These are phyloP conservation scores for Didymella pinodella DNA, from an alignment of 2,329 filamentous ascomycete species.

Conservation along the genomic window DNA sequence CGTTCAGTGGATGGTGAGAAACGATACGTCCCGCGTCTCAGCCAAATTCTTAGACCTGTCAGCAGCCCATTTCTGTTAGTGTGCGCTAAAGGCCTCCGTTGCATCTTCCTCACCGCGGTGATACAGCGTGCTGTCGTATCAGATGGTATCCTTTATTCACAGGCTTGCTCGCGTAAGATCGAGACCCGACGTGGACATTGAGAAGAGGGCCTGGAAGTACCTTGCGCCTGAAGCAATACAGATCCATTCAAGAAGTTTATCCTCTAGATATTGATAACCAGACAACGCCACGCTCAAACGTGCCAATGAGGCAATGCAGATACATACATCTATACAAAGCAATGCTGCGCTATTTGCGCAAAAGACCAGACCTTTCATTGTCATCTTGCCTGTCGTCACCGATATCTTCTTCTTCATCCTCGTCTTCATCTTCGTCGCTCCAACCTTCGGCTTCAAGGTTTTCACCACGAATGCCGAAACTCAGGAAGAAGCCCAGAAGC, in stretches of 20 bases:
- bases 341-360: constrained; percentile 37
- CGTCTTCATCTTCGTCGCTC: constrained; percentile 50
- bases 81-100: not conserved
- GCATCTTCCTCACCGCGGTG: not conserved
- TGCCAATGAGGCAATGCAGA: constrained; percentile 13
- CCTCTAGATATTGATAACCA: constrained; percentile 2
- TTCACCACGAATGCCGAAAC: constrained; percentile 76
- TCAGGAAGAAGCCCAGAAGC: constrained; percentile 79
- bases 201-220: not conserved
- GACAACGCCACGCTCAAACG: constrained; percentile 14
- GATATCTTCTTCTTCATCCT: constrained; percentile 39
- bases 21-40: constrained; percentile 5
- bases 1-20: constrained; percentile 1
- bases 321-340: constrained; percentile 5
- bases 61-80: not conserved
- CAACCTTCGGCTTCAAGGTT: constrained; percentile 67
- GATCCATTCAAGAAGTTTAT: constrained; percentile 9
- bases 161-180: not conserved
- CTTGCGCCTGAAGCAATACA: not conserved
- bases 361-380: constrained; percentile 42
- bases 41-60: not conserved
- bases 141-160: not conserved
- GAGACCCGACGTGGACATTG: constrained; percentile 1
- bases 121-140: constrained; percentile 1
- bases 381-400: constrained; percentile 24